phyloP scores from a whole-genome alignment of 2,329 filamentous ascomycete species.

The Colletotrichum graminicola region DNA sequence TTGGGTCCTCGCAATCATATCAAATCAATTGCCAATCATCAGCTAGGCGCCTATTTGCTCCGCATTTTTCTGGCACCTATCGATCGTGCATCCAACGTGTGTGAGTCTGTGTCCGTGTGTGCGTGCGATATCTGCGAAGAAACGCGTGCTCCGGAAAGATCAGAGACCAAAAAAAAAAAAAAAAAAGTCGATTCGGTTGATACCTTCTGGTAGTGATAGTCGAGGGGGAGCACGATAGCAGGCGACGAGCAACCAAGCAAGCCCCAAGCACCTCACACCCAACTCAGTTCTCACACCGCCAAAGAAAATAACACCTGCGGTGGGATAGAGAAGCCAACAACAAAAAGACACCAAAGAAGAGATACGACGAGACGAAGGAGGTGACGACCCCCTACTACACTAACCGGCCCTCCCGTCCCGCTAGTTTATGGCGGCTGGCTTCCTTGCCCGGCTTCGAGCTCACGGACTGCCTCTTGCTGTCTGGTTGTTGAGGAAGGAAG shows the following conservation, averaged over 20 bases:
- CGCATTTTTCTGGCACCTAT: conserved; percentile 37
- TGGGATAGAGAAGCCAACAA: conserved; percentile 1
- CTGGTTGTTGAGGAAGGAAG: conserved; percentile 25
- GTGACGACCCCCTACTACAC: conserved; percentile 4
- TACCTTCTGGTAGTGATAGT: background rate
- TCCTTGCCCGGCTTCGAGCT: conserved; percentile 9
- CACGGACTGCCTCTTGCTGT: conserved; percentile 16
- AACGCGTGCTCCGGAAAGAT: conserved; percentile 21
- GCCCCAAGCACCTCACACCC: background rate
- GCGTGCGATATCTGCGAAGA: conserved; percentile 27
- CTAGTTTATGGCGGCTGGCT: conserved; percentile 7
- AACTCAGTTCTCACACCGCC: conserved; percentile 9
- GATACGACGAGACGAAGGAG: background rate
- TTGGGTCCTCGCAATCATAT: conserved; percentile 30
- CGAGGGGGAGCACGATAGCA: conserved; percentile 2
- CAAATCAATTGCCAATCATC: conserved; percentile 37
- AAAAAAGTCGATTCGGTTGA: background rate
- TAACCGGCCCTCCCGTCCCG: conserved; percentile 23
- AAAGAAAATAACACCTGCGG: background rate
- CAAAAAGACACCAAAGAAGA: conserved; percentile 11
- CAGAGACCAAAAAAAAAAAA: background rate
- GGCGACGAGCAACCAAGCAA: conserved; percentile 16
- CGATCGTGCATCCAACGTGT: conserved; percentile 37
- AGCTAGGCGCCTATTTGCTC: conserved; percentile 30
- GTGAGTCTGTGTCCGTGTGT: background rate